A percentile compares a stretch with the other conserved stretches of the same genome.
phyloP scores from a whole-genome alignment of 352 stramenopile genomes.

The Globisporangium rhizosaccharum region DNA sequence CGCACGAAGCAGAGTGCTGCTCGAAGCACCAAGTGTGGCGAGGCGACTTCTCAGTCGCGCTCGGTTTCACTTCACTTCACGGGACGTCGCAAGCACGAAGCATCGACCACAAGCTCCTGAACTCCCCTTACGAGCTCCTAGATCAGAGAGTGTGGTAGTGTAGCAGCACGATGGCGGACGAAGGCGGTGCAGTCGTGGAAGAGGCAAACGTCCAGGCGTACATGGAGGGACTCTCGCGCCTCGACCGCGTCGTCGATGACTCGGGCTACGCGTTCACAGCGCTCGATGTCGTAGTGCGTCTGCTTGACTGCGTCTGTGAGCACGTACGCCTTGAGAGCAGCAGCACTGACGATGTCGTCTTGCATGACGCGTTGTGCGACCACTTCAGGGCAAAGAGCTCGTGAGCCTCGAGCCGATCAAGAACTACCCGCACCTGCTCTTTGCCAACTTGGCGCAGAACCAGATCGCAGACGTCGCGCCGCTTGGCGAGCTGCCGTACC shows the following conservation, averaged over 20 bases:
- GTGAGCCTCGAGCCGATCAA: constrained; percentile 48
- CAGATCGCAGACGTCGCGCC: constrained; percentile 46
- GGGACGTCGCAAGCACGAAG: neutral
- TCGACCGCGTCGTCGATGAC: constrained; percentile 70
- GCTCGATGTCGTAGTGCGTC: constrained; percentile 50
- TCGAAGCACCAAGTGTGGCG: neutral
- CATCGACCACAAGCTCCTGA: neutral
- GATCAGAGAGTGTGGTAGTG: neutral
- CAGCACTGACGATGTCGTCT: neutral
- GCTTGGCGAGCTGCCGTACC: constrained; percentile 49
- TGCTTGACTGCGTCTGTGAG: neutral
- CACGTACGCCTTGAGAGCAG: neutral
- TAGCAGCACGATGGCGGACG: neutral
- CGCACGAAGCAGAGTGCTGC: neutral
- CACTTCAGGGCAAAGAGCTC: constrained; percentile 41
- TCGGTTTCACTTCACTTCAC: neutral
- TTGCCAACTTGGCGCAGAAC: constrained; percentile 68
- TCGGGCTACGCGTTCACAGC: constrained; percentile 74
- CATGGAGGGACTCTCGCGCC: constrained; percentile 61
- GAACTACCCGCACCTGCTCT: constrained; percentile 61
- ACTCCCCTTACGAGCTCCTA: neutral
- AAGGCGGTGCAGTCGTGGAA: constrained; percentile 18
- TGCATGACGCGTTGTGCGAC: neutral
- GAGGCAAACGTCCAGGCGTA: constrained; percentile 36
- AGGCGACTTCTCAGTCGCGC: neutral